phyloP scores from a whole-genome alignment of 2,329 filamentous ascomycete genomes.

The Colletotrichum sp. region DNA sequence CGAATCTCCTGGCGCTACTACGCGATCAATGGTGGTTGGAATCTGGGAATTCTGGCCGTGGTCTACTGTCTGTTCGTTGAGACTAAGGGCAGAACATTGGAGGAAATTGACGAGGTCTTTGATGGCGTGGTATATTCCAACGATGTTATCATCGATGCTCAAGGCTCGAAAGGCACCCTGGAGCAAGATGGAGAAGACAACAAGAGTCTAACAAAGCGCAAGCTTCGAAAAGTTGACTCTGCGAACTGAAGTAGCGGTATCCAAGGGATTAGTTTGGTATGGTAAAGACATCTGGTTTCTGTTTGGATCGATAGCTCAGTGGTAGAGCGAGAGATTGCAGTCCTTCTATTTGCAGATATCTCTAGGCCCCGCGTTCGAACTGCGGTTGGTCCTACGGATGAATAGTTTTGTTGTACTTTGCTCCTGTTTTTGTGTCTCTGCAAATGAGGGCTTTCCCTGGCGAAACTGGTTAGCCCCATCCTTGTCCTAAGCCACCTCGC shows the following conservation, averaged over 20 bases:
- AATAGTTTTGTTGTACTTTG: not conserved
- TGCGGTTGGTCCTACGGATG: not conserved
- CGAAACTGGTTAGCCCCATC: not conserved
- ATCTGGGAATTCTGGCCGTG: not conserved
- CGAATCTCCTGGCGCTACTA: not conserved
- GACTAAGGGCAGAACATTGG: not conserved
- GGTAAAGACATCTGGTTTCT: not conserved
- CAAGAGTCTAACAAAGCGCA: not conserved
- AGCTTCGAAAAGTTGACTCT: not conserved
- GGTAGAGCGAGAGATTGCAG: conserved; percentile 20
- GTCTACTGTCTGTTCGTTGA: not conserved
- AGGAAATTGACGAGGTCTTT: not conserved
- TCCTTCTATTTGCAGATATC: not conserved
- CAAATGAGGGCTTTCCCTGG: not conserved
- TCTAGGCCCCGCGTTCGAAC: conserved; percentile 15
- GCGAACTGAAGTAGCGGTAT: not conserved
- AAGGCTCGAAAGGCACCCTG: not conserved
- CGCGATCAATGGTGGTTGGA: not conserved
- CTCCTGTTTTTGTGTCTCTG: not conserved
- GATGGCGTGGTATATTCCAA: not conserved
- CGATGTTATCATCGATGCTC: not conserved
- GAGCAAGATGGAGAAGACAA: not conserved
- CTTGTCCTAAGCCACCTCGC: not conserved
- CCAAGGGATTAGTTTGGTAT: not conserved
- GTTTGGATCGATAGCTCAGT: conserved; percentile 17